Percentiles rank a stretch among this genome's conserved stretches.
Evolutionary conservation across 106 monocot genomes (phyloP).

Genomic region (Dioscorea dumetorum): DNA sequence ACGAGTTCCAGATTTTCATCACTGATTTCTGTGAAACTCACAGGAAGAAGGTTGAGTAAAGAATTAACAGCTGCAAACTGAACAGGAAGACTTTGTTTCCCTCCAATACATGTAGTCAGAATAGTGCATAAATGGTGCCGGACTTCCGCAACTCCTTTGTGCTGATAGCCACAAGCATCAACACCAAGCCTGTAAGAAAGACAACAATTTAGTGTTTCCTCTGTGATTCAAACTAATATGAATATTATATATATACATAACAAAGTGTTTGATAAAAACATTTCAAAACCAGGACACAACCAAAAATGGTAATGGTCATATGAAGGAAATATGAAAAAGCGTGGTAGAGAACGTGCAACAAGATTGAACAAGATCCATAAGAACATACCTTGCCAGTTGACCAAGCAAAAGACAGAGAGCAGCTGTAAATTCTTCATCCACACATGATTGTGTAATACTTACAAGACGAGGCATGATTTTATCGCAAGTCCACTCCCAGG

Average conservation of each 20-base stretch:
- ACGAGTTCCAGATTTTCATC: not conserved
- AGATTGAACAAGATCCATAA: not conserved
- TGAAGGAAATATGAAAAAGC: not conserved
- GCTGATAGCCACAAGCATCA: conserved; percentile 27
- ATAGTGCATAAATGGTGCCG: conserved; percentile 15
- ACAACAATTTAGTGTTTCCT: not conserved
- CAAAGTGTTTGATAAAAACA: too few relatives aligned
- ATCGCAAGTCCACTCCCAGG: conserved; percentile 45
- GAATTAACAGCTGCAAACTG: conserved; percentile 39
- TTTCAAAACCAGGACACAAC: not conserved
- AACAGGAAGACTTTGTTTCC: conserved; percentile 16
- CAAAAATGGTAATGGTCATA: not conserved
- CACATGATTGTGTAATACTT: conserved; percentile 41
- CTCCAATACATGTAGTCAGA: conserved; percentile 9
- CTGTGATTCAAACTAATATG: not conserved
- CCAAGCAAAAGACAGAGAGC: conserved; percentile 52
- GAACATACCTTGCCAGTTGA: conserved; percentile 53
- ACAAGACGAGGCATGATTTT: conserved; percentile 36
- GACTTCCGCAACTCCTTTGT: conserved; percentile 24
- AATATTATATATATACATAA: not conserved
- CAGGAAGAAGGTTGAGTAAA: conserved; percentile 55
- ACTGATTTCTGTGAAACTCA: conserved; percentile 33
- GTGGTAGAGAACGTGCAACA: not conserved
- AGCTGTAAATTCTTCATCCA: conserved; percentile 24
- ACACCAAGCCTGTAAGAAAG: conserved; percentile 30